phyloP scores from a whole-genome alignment of 306 rosid genomes.

The Gynostemma pentaphyllum region DNA sequence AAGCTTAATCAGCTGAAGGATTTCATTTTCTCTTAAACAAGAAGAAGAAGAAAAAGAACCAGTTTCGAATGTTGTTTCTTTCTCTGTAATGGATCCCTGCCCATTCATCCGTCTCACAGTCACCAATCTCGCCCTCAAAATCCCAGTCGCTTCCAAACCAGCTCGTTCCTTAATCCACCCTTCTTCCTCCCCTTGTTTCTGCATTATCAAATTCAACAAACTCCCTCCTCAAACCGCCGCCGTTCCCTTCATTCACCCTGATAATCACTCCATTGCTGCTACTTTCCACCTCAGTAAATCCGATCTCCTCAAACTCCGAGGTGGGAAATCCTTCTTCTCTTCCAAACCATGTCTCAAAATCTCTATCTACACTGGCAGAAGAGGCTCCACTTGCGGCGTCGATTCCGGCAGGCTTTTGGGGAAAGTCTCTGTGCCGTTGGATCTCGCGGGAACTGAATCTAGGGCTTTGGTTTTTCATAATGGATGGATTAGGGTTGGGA shows the following conservation, averaged over 20 bases:
- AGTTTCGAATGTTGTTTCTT: background rate
- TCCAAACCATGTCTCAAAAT: slow-evolving; percentile 35
- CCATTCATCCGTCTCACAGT: slow-evolving; percentile 59
- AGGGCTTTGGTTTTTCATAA: slow-evolving; percentile 36
- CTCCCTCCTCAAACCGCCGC: slow-evolving; percentile 46
- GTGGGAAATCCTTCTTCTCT: slow-evolving; percentile 32
- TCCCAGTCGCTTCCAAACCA: slow-evolving; percentile 65
- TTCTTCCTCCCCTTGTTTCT: slow-evolving; percentile 61
- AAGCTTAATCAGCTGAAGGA: too few relatives aligned
- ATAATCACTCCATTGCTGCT: slow-evolving; percentile 31
- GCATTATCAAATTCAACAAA: slow-evolving; percentile 52
- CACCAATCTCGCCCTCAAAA: slow-evolving; percentile 53
- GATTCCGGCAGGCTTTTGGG: slow-evolving; percentile 46
- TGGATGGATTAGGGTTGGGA: slow-evolving; percentile 59
- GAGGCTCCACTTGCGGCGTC: slow-evolving; percentile 54
- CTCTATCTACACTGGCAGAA: slow-evolving; percentile 46
- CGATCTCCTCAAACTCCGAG: slow-evolving; percentile 35
- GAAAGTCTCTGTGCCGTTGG: slow-evolving; percentile 35
- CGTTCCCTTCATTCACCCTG: slow-evolving; percentile 45
- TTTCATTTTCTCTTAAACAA: too few relatives aligned
- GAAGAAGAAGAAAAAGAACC: too few relatives aligned
- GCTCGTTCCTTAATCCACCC: slow-evolving; percentile 67
- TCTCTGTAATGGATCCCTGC: slow-evolving; percentile 59
- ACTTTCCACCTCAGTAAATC: slow-evolving; percentile 51
- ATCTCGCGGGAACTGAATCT: slow-evolving; percentile 35